phyloP scores from a whole-genome alignment of 1,139 yeast species.

The Arxiozyma heterogenica region DNA sequence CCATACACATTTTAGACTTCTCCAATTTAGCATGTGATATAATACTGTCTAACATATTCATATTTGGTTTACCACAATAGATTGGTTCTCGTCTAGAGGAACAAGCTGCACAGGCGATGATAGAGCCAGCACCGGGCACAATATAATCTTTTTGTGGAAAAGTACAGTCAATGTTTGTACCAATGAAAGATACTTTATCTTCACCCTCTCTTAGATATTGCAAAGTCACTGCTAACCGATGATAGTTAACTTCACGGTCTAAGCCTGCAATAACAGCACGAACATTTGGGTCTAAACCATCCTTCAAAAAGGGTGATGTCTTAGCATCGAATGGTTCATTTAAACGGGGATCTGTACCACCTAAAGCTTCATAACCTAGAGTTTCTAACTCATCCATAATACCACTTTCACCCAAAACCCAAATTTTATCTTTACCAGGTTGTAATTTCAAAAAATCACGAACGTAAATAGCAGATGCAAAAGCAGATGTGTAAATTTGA shows the following conservation, averaged over 20 bases:
- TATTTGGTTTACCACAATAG: conserved; percentile 88
- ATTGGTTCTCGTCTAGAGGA: conserved; percentile 69
- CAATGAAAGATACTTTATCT: conserved; percentile 58
- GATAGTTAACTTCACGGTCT: conserved; percentile 66
- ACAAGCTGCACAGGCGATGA: conserved; percentile 68
- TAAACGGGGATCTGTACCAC: conserved; percentile 55
- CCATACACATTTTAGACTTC: conserved; percentile 69
- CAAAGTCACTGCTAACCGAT: conserved; percentile 71
- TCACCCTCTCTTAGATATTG: conserved; percentile 61
- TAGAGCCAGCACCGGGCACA: conserved; percentile 92
- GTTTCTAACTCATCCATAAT: conserved; percentile 62
- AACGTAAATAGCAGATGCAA: conserved; percentile 82
- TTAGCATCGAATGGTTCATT: conserved; percentile 34
- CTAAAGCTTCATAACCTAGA: conserved; percentile 60
- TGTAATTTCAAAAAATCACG: conserved; percentile 60
- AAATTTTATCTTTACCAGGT: conserved; percentile 63
- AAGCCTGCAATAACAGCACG: conserved; percentile 89
- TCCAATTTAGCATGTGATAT: conserved; percentile 52
- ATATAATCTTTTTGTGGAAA: conserved; percentile 81
- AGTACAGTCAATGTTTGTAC: conserved; percentile 93
- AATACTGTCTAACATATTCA: conserved; percentile 84
- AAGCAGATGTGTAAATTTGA: conserved; percentile 86
- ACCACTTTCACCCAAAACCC: conserved; percentile 82
- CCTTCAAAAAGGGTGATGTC: conserved; percentile 40
- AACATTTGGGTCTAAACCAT: conserved; percentile 55